Evolutionary conservation across 345 rosid species (phyloP), one percentile per base, ranked within the genome.

Genomic region (Tarenaya hassleriana): DNA sequence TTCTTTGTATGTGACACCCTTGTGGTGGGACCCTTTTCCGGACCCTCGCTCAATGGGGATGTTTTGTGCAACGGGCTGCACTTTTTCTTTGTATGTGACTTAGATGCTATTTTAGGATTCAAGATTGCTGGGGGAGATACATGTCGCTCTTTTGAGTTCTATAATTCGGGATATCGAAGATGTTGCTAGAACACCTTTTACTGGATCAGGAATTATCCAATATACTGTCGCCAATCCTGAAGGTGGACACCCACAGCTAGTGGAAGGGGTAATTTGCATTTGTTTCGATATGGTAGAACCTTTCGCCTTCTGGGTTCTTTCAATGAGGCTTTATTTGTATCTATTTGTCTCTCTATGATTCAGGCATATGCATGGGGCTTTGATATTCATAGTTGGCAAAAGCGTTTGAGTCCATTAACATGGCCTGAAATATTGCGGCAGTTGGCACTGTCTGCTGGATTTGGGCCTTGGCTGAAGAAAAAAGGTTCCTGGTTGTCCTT

Each of bases 291-390:
- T 50, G 45, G 21, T 57, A 19, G 52, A 33, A 15, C 14, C 13
- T 40, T 37, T 13, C 50, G 16, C 33, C 49, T 42, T 50, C 16
- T 18, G 19, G 52, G n/a, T 49, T 31, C 41, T 18, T 49, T 58
- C 55, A 34, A 37, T 38, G 34, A 39, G 59, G 58, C 34, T 47
- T 66, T 11, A 55, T 50, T 34, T 50, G 55, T 43, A 14, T 13
- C 10, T 31, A 32, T 15, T 19, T 37, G 34, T 46, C 17, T 61
- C 29, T 24, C 29, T 48, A 46, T 62, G 48, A 41, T 46, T 58
- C 72, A 94, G 99, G 97, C 99, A 17, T 88, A 88, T 82, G 68
- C 77, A 15, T 94, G 99, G 99, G 99, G 99, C 50, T 94, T 94
- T 63, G 95, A 94, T 73, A 82, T 94, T 45, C 80, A 78, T 60